Evolutionary conservation across 2,329 filamentous ascomycete species (phyloP).

Genomic region (Nectriaceae sp.): DNA sequence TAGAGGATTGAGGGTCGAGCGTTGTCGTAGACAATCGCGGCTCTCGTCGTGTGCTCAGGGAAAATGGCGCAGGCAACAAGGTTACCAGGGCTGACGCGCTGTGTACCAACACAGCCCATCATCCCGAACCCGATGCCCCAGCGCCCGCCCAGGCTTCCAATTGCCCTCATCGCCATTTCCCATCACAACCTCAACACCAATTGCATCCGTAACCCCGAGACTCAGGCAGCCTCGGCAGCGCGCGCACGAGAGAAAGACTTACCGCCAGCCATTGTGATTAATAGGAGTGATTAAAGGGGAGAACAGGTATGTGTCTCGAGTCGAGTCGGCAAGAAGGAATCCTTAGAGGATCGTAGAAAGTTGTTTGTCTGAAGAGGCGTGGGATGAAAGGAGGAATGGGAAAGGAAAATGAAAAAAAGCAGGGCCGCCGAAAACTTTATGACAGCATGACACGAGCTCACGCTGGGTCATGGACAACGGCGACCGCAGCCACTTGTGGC

Average conservation of each 20-base stretch:
- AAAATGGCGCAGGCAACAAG: slow-evolving; percentile 38
- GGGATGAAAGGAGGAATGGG: slow-evolving; percentile 21
- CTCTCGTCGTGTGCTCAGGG: slow-evolving; percentile 10
- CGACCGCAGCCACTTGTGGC: slow-evolving; percentile 24
- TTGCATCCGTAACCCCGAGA: slow-evolving; percentile 14
- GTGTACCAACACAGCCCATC: slow-evolving; percentile 1
- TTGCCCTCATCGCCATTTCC: slow-evolving; percentile 1
- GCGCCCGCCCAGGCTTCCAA: slow-evolving; percentile 6
- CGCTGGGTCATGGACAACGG: slow-evolving; percentile 3
- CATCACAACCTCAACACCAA: slow-evolving; percentile 18
- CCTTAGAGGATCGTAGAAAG: not conserved
- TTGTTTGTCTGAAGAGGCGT: slow-evolving; percentile 13
- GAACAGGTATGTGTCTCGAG: slow-evolving; percentile 14
- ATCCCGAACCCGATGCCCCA: not conserved
- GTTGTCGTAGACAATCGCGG: not conserved
- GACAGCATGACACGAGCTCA: slow-evolving; percentile 39
- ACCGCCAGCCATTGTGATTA: slow-evolving; percentile 48
- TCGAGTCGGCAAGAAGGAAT: not conserved
- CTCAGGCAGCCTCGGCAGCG: slow-evolving; percentile 7
- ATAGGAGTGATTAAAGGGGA: slow-evolving; percentile 20
- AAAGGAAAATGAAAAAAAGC: slow-evolving; percentile 26
- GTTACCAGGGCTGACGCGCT: slow-evolving; percentile 9
- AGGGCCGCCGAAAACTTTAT: slow-evolving; percentile 38
- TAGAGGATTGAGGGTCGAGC: not conserved
- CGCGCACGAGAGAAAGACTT: slow-evolving; percentile 33